Evolutionary conservation across 306 rosid genomes (phyloP), one percentile per base, ranked within the genome.

Genomic region (Lathyrus sativus): DNA sequence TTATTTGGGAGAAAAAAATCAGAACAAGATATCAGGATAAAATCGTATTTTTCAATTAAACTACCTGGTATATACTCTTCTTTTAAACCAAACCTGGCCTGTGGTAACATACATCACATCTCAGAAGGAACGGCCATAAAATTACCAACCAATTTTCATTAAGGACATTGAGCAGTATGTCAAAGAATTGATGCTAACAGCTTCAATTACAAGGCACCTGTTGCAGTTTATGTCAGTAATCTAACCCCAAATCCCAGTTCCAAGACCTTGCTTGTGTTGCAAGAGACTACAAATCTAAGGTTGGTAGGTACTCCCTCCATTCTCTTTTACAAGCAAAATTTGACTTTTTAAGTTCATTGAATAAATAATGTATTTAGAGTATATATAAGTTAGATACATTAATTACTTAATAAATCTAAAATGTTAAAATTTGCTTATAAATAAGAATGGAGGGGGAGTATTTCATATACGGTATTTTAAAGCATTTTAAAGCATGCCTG

Each of bases 381-480:
- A n/a, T n/a, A n/a, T n/a, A n/a, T n/a, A n/a, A n/a, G n/a, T n/a
- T n/a, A n/a, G n/a, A n/a, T n/a, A n/a, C n/a, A n/a, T n/a, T n/a
- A n/a, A n/a, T n/a, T n/a, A n/a, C n/a, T n/a, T n/a, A n/a, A n/a
- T n/a, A n/a, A n/a, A n/a, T n/a, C n/a, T n/a, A n/a, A n/a, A n/a
- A n/a, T n/a, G n/a, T n/a, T n/a, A n/a, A n/a, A n/a, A n/a, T n/a
- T n/a, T n/a, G n/a, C n/a, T n/a, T n/a, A n/a, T n/a, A n/a, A n/a
- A n/a, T n/a, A n/a, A n/a, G n/a, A n/a, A n/a, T n/a, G n/a, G n/a
- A n/a, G n/a, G n/a, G n/a, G n/a, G n/a, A n/a, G n/a, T n/a, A n/a
- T n/a, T n/a, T n/a, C n/a, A n/a, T n/a, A n/a, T n/a, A 31, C 13
- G 59, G 60, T 51, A 58, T 57, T 67, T 74, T 18, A 50, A 50